Evolutionary conservation across 108 stramenopile genomes (phyloP), one percentile per base, ranked within the genome.

Genomic region (Fragilariopsis cylindrus): DNA sequence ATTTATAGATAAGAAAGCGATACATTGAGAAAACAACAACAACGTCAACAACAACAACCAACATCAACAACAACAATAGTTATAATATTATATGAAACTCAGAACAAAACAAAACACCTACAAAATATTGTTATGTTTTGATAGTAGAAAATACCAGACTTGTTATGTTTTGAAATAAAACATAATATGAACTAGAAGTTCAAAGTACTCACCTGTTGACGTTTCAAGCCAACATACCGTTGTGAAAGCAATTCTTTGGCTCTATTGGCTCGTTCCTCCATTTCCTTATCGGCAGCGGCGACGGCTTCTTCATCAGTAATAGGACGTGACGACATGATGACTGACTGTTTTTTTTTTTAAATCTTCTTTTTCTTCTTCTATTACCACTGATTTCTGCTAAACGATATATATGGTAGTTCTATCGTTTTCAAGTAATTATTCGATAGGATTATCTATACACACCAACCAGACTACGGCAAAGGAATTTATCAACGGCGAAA

Each of bases 211-310:
- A 93, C 92, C 85, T 91, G 92, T 46, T 89, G 82, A 43, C 75
- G 81, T 71, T 87, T 89, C 52, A 96, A 76, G 5, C 92, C 90
- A 46, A 85, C 72, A 70, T 93, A 92, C 8, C 94, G 89, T 70
- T 88, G 86, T 13, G 90, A 85, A 15, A 96, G 75, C 21, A 96
- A 76, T 13, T 87, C 91, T 83, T 95, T 95, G 71, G 92, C 94
- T 13, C 94, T 82, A 75, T 95, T 92, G 62, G 94, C 94, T 41
- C 90, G 74, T 69, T 91, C 86, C 64, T 95, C 92, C 92, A 95
- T 92, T 65, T 95, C 92, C 76, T 92, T 95, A 71, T 95, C 94
- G 12, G 94, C 94, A 57, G 89, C 89, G 18, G 87, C 90, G 78
- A 95, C 92, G 9, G 84, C 84, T 44, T 82, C 84, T 57, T 88